These are phyloP conservation scores for Lagenidium giganteum DNA, from an alignment of 352 stramenopile species.

Conservation along the genomic window DNA sequence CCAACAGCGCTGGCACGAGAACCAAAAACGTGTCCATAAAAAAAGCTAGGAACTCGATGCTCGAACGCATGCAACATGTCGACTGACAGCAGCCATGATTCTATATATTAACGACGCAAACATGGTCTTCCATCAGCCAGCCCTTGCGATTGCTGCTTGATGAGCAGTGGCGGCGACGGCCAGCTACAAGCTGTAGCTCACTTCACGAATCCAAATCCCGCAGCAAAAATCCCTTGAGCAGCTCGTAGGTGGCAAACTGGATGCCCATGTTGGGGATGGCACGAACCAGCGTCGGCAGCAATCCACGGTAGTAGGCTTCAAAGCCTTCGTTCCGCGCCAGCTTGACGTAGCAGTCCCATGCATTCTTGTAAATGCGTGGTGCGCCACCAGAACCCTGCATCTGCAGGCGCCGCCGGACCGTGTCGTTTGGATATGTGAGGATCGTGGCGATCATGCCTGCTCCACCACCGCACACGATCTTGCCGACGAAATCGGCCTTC, in stretches of 20 bases:
- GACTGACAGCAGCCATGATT: no score
- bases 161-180: no score
- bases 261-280: slow-evolving; percentile 86
- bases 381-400: slow-evolving; percentile 76
- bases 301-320: slow-evolving; percentile 65
- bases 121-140: no score
- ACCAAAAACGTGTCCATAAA: no score
- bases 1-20: no score
- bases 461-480: slow-evolving; percentile 70
- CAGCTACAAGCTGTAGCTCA: no score
- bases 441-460: slow-evolving; percentile 82
- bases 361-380: slow-evolving; percentile 57
- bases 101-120: no score
- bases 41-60: no score
- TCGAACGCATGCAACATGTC: no score
- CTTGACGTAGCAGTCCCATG: slow-evolving; percentile 72
- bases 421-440: slow-evolving; percentile 88
- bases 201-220: slow-evolving; percentile 7
- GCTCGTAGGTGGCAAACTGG: slow-evolving; percentile 85
- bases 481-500: slow-evolving; percentile 49
- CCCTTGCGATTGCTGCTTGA: no score
- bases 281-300: slow-evolving; percentile 75
- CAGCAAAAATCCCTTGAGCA: slow-evolving; percentile 57
- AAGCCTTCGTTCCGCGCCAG: slow-evolving; percentile 59
- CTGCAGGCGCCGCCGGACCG: slow-evolving; percentile 76